phyloP scores from a whole-genome alignment of 1,284 basidiomycete species.

The Jaminaea rosea region DNA sequence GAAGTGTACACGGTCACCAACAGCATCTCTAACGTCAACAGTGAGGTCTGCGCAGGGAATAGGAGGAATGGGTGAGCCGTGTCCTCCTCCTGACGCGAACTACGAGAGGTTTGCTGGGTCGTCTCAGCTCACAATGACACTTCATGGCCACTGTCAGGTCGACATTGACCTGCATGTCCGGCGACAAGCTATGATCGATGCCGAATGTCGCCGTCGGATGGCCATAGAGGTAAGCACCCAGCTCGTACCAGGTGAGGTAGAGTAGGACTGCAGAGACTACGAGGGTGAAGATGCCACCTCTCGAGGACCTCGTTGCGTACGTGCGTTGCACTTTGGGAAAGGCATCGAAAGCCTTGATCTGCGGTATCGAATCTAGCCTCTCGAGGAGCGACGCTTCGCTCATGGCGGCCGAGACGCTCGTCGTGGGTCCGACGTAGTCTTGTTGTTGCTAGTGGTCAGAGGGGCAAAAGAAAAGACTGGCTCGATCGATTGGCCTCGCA shows the following conservation, averaged over 20 bases:
- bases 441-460: too few species aligned
- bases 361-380: background rate
- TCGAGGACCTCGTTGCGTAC: constrained; percentile 74
- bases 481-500: too few species aligned
- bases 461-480: too few species aligned
- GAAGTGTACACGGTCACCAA: constrained; percentile 81
- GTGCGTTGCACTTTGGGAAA: constrained; percentile 59
- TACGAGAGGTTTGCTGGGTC: background rate
- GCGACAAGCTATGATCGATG: constrained; percentile 27
- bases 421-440: too few species aligned
- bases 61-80: background rate
- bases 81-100: constrained; percentile 8
- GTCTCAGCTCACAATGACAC: constrained; percentile 25
- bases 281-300: constrained; percentile 78
- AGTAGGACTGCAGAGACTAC: constrained; percentile 65
- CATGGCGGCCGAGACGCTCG: too few species aligned
- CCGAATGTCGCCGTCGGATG: constrained; percentile 55
- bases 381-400: too few species aligned
- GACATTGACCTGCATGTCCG: constrained; percentile 42
- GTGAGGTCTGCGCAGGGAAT: constrained; percentile 52
- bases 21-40: constrained; percentile 80
- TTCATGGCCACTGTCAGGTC: constrained; percentile 43
- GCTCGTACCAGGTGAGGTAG: constrained; percentile 71
- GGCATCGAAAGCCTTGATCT: constrained; percentile 31
- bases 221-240: constrained; percentile 82